Conservation (phyloP, 2,329 filamentous ascomycete genomes). For the Epichloe aotearoae region DNA sequence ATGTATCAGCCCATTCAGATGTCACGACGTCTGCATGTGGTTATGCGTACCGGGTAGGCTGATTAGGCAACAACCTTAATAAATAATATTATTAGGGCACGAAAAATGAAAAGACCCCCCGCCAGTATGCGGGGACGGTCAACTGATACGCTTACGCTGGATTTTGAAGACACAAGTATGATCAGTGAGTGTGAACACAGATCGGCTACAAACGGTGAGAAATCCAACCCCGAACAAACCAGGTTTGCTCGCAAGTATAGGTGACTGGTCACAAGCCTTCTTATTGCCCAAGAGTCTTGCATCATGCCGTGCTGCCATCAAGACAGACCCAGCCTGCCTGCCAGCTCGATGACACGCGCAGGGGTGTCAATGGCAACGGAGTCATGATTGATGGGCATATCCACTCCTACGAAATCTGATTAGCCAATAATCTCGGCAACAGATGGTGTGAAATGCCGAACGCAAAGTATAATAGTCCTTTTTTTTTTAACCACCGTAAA, state of each 20-base stretch:
- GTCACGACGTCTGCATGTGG: not conserved
- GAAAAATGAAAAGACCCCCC: not conserved
- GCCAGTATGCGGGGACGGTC: not conserved
- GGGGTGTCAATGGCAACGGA: not conserved
- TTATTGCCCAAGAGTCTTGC: not conserved
- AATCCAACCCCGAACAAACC: no score
- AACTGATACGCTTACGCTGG: not conserved
- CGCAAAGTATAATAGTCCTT: not conserved
- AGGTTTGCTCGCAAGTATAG: no score
- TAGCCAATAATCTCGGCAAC: conserved; percentile 1
- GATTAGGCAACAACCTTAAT: not conserved
- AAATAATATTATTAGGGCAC: not conserved
- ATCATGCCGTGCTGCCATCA: not conserved
- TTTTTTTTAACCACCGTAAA: not conserved
- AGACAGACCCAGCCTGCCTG: not conserved
- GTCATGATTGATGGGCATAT: not conserved
- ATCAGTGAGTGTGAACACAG: no score
- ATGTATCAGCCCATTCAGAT: no score
- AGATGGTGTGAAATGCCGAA: not conserved
- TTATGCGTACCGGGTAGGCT: not conserved
- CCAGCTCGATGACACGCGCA: not conserved
- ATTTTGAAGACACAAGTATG: no score
- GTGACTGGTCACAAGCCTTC: not conserved
- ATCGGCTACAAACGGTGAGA: no score
- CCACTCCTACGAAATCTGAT: not conserved